These are phyloP conservation scores for Kalmanozyma brasiliensis DNA, from an alignment of 1,284 basidiomycete species.

Conservation along the genomic window DNA sequence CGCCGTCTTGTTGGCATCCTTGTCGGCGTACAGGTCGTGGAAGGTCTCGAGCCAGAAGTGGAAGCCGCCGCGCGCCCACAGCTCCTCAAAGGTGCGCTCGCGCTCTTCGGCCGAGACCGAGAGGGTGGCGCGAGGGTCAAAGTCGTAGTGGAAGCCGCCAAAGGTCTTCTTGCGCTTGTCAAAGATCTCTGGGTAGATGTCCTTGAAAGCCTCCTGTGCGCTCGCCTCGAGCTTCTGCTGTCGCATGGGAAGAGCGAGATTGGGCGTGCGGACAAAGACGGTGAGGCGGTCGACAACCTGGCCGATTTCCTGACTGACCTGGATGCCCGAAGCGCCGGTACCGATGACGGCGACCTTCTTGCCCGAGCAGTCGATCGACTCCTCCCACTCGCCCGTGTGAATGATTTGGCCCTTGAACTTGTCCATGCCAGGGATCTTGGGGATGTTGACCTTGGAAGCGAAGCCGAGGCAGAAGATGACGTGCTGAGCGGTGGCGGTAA, in stretches of 20 bases:
- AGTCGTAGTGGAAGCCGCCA: slow-evolving; percentile 55
- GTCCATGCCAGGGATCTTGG: slow-evolving; percentile 70
- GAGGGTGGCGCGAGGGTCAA: slow-evolving; percentile 36
- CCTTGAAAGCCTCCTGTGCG: slow-evolving; percentile 50
- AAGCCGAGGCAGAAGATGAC: slow-evolving; percentile 55
- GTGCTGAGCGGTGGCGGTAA: slow-evolving; percentile 38
- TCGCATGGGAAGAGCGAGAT: slow-evolving; percentile 52
- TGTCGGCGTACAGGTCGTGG: slow-evolving; percentile 45
- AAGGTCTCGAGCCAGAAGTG: slow-evolving; percentile 57
- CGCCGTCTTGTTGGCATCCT: slow-evolving; percentile 47
- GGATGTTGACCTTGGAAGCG: slow-evolving; percentile 68
- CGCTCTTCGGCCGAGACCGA: slow-evolving; percentile 48
- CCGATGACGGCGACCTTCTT: slow-evolving; percentile 76
- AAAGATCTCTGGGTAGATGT: slow-evolving; percentile 52
- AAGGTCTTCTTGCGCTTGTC: slow-evolving; percentile 55
- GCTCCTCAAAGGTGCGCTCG: slow-evolving; percentile 38
- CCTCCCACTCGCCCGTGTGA: slow-evolving; percentile 74
- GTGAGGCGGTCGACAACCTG: slow-evolving; percentile 45
- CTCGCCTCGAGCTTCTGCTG: slow-evolving; percentile 44
- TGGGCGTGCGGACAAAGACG: slow-evolving; percentile 57
- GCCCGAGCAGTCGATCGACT: slow-evolving; percentile 72
- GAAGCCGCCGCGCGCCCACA: slow-evolving; percentile 47
- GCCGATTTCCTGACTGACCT: slow-evolving; percentile 70
- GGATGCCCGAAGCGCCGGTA: slow-evolving; percentile 73
- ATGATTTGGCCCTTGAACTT: slow-evolving; percentile 72